Evolutionary conservation across 345 rosid species (phyloP).

Genomic region (Luvunga scandens): DNA sequence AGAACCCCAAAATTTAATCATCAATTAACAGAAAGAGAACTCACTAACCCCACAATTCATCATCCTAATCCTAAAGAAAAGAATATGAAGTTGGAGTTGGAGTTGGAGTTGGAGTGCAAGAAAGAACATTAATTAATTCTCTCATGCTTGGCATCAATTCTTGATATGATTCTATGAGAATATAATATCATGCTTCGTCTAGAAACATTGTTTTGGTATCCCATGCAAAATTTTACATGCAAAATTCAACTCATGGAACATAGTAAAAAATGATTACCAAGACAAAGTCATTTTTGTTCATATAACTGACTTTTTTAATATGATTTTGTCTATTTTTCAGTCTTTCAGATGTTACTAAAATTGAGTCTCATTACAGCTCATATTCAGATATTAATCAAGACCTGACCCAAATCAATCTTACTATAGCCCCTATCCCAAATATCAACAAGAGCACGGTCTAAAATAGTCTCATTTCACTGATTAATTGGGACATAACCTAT

Average conservation of each 20-base stretch:
- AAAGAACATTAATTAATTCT: constrained; percentile 1
- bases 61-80: background rate
- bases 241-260: background rate
- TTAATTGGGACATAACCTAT: too few relatives aligned
- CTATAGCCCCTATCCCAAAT: background rate
- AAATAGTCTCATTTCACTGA: too few relatives aligned
- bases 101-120: background rate
- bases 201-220: background rate
- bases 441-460: background rate
- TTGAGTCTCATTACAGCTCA: too few relatives aligned
- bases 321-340: too few relatives aligned
- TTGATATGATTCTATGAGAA: background rate
- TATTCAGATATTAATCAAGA: background rate
- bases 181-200: background rate
- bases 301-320: too few relatives aligned
- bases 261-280: background rate
- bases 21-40: background rate
- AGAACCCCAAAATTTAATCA: too few relatives aligned
- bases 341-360: too few relatives aligned
- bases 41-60: background rate
- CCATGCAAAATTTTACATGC: background rate
- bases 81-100: background rate
- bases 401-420: background rate
- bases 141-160: constrained; percentile 9
- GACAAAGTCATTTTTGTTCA: background rate